phyloP scores from a whole-genome alignment of 768 basidiomycete genomes.

The Strobilomyces dryophilus region DNA sequence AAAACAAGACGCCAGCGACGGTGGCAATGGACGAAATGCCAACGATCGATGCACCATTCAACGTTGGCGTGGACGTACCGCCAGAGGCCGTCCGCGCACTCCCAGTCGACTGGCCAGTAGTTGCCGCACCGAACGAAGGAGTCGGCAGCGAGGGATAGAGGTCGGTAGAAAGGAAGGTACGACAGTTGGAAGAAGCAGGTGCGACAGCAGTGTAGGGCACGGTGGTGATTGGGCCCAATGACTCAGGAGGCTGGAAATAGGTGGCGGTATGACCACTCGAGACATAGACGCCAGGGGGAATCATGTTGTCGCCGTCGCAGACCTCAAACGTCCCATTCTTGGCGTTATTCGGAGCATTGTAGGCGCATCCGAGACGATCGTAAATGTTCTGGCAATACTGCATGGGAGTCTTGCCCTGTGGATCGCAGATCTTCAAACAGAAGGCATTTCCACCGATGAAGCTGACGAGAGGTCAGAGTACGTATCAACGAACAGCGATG shows the following conservation, averaged over 20 bases:
- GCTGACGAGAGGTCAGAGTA: constrained; percentile 29
- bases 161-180: constrained; percentile 32
- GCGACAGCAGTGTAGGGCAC: constrained; percentile 41
- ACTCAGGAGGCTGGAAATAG: constrained; percentile 47
- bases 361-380: constrained; percentile 70
- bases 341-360: constrained; percentile 68
- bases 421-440: constrained; percentile 75
- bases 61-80: constrained; percentile 14
- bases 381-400: constrained; percentile 67
- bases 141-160: constrained; percentile 32
- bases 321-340: constrained; percentile 55
- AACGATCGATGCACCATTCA: constrained; percentile 17
- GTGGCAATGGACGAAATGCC: constrained; percentile 30
- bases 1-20: constrained; percentile 30
- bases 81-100: constrained; percentile 15
- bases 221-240: constrained; percentile 38
- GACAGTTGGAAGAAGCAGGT: constrained; percentile 43
- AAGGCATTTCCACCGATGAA: constrained; percentile 66
- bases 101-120: neutral
- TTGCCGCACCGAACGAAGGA: constrained; percentile 1
- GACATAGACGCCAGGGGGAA: constrained; percentile 49
- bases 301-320: constrained; percentile 65
- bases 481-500: neutral
- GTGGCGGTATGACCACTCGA: constrained; percentile 38
- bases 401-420: constrained; percentile 43